A percentile compares a stretch with the other conserved stretches of the same genome.
Conservation (phyloP, 2,329 filamentous ascomycete genomes). For the Trichoderma sp. region DNA sequence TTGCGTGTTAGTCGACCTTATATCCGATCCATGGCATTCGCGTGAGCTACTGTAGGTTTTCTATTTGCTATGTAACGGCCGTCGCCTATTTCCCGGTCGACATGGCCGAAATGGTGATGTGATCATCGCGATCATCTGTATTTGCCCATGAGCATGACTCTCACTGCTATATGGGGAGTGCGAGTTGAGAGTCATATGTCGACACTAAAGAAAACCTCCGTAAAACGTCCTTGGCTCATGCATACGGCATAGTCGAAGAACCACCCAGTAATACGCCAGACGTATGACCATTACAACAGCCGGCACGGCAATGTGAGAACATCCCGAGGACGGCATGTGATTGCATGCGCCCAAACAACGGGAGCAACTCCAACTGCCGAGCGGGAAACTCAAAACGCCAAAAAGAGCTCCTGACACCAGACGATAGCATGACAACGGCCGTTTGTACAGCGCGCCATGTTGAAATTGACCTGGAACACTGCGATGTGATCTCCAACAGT, state of each 20-base stretch:
- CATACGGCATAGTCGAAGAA: background rate
- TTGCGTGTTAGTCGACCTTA: background rate
- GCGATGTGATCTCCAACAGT: background rate
- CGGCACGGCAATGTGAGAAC: background rate
- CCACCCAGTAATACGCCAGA: background rate
- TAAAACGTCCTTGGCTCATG: background rate
- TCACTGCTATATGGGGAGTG: background rate
- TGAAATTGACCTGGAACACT: constrained; percentile 6
- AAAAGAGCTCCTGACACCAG: background rate
- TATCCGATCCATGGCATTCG: background rate
- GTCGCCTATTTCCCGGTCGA: background rate
- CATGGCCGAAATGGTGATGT: background rate
- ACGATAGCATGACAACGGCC: background rate
- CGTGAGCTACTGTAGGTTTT: background rate
- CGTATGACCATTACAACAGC: background rate
- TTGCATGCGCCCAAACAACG: background rate
- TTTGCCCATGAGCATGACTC: background rate
- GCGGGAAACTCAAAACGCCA: background rate
- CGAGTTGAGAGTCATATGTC: background rate
- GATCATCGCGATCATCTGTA: background rate
- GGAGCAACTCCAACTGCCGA: background rate
- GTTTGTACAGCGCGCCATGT: background rate
- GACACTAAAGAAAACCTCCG: background rate
- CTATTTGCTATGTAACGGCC: background rate
- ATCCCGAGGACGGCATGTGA: background rate